Evolutionary conservation across 139 green algal genomes (phyloP).

Genomic region (Pleodorina starrii): DNA sequence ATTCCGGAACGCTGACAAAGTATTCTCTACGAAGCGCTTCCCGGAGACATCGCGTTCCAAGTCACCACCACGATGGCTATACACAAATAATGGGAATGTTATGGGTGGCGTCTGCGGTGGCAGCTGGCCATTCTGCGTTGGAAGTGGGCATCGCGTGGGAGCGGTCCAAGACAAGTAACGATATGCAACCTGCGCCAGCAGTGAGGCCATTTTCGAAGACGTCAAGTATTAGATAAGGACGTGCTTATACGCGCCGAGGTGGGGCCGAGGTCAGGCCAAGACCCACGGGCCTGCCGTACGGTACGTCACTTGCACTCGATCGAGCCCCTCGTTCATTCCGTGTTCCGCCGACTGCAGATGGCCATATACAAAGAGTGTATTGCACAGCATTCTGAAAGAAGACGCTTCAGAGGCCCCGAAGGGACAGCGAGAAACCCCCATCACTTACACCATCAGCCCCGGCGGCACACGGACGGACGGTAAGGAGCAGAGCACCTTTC

Average conservation of each 20-base stretch:
- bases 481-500: too few relatives aligned
- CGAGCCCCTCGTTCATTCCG: too few relatives aligned
- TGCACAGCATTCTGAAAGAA: too few relatives aligned
- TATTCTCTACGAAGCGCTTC: constrained; percentile 14
- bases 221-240: neutral
- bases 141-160: neutral
- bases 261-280: neutral
- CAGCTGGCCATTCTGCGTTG: neutral
- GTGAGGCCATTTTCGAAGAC: neutral
- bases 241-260: neutral
- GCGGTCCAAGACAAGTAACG: constrained; percentile 3
- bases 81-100: constrained; percentile 31
- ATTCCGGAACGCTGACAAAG: constrained; percentile 20
- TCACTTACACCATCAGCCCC: too few relatives aligned
- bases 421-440: too few relatives aligned
- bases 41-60: neutral
- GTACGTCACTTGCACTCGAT: neutral
- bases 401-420: too few relatives aligned
- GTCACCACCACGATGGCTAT: constrained; percentile 37
- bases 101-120: neutral
- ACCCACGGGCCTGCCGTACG: constrained; percentile 10
- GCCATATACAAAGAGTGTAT: too few relatives aligned
- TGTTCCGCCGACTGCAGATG: too few relatives aligned
- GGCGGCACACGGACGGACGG: too few relatives aligned
- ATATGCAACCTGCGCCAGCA: neutral